phyloP scores from a whole-genome alignment of 2,329 filamentous ascomycete genomes.

The Emmonsiellopsis sp. region DNA sequence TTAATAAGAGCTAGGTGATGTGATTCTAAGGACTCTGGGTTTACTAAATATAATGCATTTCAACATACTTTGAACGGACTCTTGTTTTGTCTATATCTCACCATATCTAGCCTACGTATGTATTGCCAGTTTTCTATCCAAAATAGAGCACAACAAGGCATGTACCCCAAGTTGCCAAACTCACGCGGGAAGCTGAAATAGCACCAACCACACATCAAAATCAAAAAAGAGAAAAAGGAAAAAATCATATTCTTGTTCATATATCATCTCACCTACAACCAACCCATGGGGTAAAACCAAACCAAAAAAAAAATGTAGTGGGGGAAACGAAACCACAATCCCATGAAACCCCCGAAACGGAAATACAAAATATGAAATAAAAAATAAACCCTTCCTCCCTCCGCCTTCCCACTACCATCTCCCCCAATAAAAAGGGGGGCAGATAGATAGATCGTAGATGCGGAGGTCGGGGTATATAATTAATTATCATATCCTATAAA shows the following conservation, averaged over 20 bases:
- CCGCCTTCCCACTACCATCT: not conserved
- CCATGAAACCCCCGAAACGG: slow-evolving; percentile 5
- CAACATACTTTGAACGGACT: too few species aligned
- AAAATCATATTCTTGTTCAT: not conserved
- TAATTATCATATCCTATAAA: not conserved
- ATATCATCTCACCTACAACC: not conserved
- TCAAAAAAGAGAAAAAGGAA: not conserved
- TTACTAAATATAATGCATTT: too few species aligned
- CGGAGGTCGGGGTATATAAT: too few species aligned
- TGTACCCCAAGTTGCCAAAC: too few species aligned
- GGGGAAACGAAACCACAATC: slow-evolving; percentile 20
- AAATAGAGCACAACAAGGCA: too few species aligned
- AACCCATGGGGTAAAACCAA: not conserved
- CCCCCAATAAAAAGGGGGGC: not conserved
- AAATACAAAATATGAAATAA: not conserved
- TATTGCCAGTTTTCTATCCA: too few species aligned
- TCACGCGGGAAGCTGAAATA: too few species aligned
- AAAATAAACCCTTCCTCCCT: not conserved
- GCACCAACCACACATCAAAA: too few species aligned
- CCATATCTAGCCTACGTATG: too few species aligned
- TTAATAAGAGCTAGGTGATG: too few species aligned
- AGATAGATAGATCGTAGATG: not conserved
- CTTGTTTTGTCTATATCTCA: too few species aligned
- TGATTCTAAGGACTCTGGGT: too few species aligned
- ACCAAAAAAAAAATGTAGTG: slow-evolving; percentile 14